phyloP scores from a whole-genome alignment of 2,329 filamentous ascomycete species.

The Trichoderma sp. region DNA sequence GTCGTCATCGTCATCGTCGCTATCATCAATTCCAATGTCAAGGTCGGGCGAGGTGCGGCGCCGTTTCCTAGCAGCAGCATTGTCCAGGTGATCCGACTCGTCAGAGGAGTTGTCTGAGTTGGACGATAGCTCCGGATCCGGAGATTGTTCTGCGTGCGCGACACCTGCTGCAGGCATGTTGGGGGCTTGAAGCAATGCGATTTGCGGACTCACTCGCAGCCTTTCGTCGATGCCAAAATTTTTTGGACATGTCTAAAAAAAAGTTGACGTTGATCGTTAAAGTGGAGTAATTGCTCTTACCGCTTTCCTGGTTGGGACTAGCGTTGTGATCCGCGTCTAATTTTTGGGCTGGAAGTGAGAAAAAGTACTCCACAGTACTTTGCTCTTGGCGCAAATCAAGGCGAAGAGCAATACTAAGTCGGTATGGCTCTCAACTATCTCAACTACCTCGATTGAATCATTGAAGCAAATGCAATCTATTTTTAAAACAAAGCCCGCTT shows the following conservation, averaged over 20 bases:
- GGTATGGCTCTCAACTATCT: not conserved
- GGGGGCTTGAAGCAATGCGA: not conserved
- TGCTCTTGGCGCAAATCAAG: not conserved
- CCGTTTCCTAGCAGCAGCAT: conserved; percentile 48
- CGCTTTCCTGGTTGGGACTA: not conserved
- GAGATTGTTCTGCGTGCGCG: not conserved
- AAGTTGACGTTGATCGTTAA: conserved; percentile 7
- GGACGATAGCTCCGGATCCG: conserved; percentile 16
- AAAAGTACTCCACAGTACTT: not conserved
- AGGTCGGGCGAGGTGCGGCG: conserved; percentile 42
- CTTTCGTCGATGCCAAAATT: not conserved
- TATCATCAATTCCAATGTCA: conserved; percentile 28
- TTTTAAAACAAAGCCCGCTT: not conserved
- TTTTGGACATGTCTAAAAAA: conserved; percentile 4
- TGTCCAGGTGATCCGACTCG: conserved; percentile 55
- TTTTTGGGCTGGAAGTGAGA: not conserved
- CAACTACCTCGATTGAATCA: not conserved
- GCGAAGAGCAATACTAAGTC: not conserved
- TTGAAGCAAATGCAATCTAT: not conserved
- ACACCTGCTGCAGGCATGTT: conserved; percentile 23
- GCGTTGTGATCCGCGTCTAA: not conserved
- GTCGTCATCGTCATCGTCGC: conserved; percentile 28
- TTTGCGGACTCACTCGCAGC: conserved; percentile 10
- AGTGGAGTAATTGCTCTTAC: not conserved
- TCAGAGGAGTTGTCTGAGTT: conserved; percentile 31